These are phyloP conservation scores for Erodium trifolium DNA, from an alignment of 441 rosid species.

Conservation along the genomic window DNA sequence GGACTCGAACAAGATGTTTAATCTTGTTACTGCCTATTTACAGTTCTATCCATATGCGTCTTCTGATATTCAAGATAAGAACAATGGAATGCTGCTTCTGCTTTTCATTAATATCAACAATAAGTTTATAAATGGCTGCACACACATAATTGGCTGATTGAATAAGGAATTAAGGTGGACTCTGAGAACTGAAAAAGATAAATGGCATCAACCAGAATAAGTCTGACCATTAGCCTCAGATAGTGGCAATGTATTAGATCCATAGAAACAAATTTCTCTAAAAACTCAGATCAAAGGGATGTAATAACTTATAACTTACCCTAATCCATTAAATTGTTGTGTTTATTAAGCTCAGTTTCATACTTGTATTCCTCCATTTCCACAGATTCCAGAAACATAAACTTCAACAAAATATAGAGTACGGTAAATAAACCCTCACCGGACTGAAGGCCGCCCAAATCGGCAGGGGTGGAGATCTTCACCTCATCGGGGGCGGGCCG, in stretches of 20 bases:
- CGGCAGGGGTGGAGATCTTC: slow-evolving; percentile 21
- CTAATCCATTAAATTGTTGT: not conserved
- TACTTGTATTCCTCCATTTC: not conserved
- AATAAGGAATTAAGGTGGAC: not conserved
- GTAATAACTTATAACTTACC: not conserved
- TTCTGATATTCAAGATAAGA: not conserved
- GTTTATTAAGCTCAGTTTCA: not conserved
- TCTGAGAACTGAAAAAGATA: too few species aligned
- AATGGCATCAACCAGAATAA: too few species aligned
- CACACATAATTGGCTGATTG: not conserved
- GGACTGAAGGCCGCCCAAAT: slow-evolving; percentile 15
- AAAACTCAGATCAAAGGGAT: not conserved
- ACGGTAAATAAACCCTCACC: slow-evolving; percentile 19
- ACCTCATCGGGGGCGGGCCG: slow-evolving; percentile 20
- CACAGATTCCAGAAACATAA: not conserved
- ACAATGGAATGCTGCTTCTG: not conserved
- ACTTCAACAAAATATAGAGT: not conserved
- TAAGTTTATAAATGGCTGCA: not conserved
- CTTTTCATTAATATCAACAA: not conserved
- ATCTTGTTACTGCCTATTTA: not conserved
- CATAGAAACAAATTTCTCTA: not conserved
- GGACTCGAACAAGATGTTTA: not conserved
- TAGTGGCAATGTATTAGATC: too few species aligned
- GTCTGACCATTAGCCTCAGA: too few species aligned
- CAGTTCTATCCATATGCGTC: not conserved